Evolutionary conservation across 805 yeast genomes (phyloP), one percentile per base, ranked within the genome.

Genomic region (Starmerella riodocensis): DNA sequence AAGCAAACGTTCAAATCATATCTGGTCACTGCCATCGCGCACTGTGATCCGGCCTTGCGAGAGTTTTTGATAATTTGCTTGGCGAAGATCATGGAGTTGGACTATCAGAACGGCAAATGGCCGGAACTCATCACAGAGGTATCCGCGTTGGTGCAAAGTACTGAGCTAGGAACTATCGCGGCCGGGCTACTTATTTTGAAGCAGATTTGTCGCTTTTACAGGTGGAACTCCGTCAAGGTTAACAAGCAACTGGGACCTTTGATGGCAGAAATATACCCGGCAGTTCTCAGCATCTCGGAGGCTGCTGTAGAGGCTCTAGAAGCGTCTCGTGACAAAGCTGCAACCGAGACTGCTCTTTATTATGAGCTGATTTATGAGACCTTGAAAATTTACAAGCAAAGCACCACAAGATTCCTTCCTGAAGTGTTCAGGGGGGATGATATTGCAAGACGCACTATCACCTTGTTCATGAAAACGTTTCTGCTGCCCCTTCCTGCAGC

Each of bases 301-400:
- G 63, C 71, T 2, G 64, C 66, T 21, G 63, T 69, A n/a, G 25
- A 22, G 21, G 29, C 28, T 3, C 18, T 36, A 3, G 13, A n/a
- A 6, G 17, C 7, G 6, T 13, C 16, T 17, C 4, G n/a, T 8
- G 21, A 24, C 6, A n/a, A 67, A 32, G 62, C 60, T 16, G 61
- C 67, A 17, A 46, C 53, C 4, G 57, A 56, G 3, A 70, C 71
- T 12, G 31, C 32, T 17, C 11, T 29, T 1, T 46, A 38, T 31
- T 46, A 41, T 24, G 93, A 83, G 47, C 76, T 86, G 65, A 62
- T 83, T 32, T 79, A 79, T 49, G 64, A 78, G 46, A 67, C 82
- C 17, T 60, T 86, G 40, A 88, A 88, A 54, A 66, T 72, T 42
- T 82, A 75, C 65, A 86, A 86, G 56, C 80, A 77, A 55, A 76